These are phyloP conservation scores for Dysphania ambrosioides DNA, from an alignment of 148 eudicot genomes.

Conservation along the genomic window DNA sequence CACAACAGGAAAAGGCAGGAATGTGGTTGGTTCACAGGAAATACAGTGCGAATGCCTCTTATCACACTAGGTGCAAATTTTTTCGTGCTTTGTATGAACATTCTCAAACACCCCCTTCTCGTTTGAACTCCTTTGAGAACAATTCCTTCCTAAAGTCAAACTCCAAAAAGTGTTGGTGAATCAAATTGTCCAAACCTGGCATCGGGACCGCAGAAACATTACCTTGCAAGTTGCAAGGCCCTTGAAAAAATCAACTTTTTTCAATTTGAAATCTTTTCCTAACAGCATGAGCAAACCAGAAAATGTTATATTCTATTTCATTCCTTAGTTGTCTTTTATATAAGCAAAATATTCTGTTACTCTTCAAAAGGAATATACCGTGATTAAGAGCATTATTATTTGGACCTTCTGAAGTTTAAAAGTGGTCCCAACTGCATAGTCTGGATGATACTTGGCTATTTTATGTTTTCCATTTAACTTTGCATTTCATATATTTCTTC, in stretches of 20 bases:
- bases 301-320: background rate
- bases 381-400: background rate
- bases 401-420: conserved; percentile 13
- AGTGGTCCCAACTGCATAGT: too few relatives aligned
- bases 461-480: background rate
- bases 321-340: conserved; percentile 8
- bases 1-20: background rate
- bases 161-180: background rate
- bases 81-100: conserved; percentile 1
- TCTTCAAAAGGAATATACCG: background rate
- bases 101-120: background rate
- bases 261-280: background rate
- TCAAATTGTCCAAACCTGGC: background rate
- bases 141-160: background rate
- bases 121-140: background rate
- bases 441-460: background rate
- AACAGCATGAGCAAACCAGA: background rate
- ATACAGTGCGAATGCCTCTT: too few relatives aligned
- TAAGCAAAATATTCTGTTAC: too few relatives aligned
- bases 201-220: conserved; percentile 25
- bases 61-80: background rate
- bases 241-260: background rate
- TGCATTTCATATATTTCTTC: too few relatives aligned
- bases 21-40: background rate
- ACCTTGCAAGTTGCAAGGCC: conserved; percentile 4